Percentiles rank a stretch among this genome's conserved stretches.
phyloP scores from a whole-genome alignment of 805 yeast genomes.

The Yarrowia sp. region DNA sequence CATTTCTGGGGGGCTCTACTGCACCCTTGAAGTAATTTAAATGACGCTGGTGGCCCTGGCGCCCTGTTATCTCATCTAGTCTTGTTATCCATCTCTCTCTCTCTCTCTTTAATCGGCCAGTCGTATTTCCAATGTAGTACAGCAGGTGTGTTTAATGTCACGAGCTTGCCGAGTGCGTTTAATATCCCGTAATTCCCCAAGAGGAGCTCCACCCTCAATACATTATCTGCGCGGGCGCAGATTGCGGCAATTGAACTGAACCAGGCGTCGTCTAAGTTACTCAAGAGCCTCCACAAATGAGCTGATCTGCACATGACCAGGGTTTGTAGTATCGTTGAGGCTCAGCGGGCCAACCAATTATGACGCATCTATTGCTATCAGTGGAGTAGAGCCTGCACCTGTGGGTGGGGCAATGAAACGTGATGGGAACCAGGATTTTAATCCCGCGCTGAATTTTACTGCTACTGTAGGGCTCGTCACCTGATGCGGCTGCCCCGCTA shows the following conservation, averaged over 20 bases:
- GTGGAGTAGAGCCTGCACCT: neutral
- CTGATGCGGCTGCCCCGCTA: neutral
- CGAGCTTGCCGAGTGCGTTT: neutral
- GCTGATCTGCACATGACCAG: slow-evolving; percentile 10
- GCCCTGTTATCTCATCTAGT: neutral
- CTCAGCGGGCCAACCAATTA: slow-evolving; percentile 12
- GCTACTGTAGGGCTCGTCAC: neutral
- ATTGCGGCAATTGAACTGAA: slow-evolving; percentile 1
- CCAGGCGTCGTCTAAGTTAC: neutral
- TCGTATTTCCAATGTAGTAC: neutral
- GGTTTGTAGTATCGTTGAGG: slow-evolving; percentile 1
- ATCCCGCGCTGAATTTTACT: neutral
- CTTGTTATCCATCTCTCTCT: neutral
- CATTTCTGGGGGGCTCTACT: neutral
- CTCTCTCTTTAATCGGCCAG: neutral
- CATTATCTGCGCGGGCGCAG: neutral
- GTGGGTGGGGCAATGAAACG: neutral
- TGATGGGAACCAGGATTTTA: neutral
- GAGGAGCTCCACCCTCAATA: neutral
- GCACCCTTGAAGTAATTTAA: neutral
- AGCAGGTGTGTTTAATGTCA: neutral
- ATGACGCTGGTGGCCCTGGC: neutral
- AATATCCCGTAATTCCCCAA: neutral
- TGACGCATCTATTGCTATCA: slow-evolving; percentile 14
- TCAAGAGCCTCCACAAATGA: slow-evolving; percentile 9